phyloP scores from a whole-genome alignment of 352 stramenopile species.

The Phytophthora sp. region DNA sequence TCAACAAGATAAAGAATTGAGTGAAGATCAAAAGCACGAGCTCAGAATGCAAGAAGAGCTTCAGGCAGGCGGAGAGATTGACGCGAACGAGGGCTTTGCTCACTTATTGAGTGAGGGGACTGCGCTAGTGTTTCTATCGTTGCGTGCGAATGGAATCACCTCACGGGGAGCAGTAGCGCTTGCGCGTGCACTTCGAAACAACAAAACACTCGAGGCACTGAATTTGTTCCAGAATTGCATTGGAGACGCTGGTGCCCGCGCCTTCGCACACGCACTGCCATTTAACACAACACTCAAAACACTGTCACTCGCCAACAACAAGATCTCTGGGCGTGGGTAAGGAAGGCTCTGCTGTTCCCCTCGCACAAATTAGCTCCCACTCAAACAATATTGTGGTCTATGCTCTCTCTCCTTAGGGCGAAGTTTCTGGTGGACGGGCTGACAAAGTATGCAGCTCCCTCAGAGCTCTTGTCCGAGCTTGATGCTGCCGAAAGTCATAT shows the following conservation, averaged over 20 bases:
- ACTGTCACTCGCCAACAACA: constrained; percentile 72
- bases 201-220: constrained; percentile 59
- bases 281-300: constrained; percentile 64
- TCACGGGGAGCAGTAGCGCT: constrained; percentile 43
- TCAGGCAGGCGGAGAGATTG: background rate
- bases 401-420: constrained; percentile 22
- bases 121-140: constrained; percentile 56
- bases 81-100: constrained; percentile 37
- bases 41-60: constrained; percentile 22
- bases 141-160: constrained; percentile 68
- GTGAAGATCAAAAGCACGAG: constrained; percentile 14
- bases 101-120: constrained; percentile 46
- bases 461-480: constrained; percentile 55
- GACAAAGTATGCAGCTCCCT: constrained; percentile 61
- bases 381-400: background rate
- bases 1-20: constrained; percentile 13
- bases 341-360: background rate
- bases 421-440: constrained; percentile 42
- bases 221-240: constrained; percentile 79
- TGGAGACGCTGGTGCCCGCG: constrained; percentile 55
- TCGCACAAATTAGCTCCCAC: too few relatives aligned
- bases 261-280: constrained; percentile 61
- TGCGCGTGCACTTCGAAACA: constrained; percentile 43
- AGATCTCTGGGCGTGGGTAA: constrained; percentile 55
- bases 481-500: constrained; percentile 72